Evolutionary conservation across 1,284 basidiomycete species (phyloP).

Genomic region (Grifola frondosa): DNA sequence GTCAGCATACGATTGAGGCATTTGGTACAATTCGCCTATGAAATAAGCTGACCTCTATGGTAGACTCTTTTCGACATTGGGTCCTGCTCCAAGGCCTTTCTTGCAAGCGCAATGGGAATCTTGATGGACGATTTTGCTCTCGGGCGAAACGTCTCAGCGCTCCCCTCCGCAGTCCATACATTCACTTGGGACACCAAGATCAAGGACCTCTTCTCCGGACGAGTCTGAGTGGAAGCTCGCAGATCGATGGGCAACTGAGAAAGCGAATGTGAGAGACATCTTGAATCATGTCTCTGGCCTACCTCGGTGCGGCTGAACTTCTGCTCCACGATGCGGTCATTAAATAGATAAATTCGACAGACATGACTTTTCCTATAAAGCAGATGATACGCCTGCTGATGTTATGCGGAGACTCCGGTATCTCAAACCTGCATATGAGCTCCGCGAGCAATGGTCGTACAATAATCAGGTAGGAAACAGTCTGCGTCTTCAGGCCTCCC

Average conservation of each 20-base stretch:
- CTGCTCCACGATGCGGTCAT: too few species aligned
- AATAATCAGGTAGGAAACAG: conserved; percentile 47
- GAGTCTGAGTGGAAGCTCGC: conserved; percentile 31
- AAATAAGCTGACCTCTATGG: neutral
- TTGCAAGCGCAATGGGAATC: conserved; percentile 36
- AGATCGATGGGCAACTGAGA: conserved; percentile 34
- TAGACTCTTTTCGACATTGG: conserved; percentile 38
- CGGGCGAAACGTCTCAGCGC: conserved; percentile 33
- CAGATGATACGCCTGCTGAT: conserved; percentile 27
- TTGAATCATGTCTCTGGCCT: conserved; percentile 18
- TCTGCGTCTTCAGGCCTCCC: too few species aligned
- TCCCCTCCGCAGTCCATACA: conserved; percentile 30
- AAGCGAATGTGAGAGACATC: conserved; percentile 32
- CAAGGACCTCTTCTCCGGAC: conserved; percentile 31
- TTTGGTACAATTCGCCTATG: too few species aligned
- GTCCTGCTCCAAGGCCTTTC: conserved; percentile 39
- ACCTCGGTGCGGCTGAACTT: conserved; percentile 12
- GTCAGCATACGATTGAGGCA: too few species aligned
- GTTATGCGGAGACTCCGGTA: conserved; percentile 32
- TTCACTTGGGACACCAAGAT: conserved; percentile 37
- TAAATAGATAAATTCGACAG: too few species aligned
- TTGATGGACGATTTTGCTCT: conserved; percentile 37
- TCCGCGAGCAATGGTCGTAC: conserved; percentile 42
- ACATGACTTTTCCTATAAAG: conserved; percentile 36
- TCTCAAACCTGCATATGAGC: conserved; percentile 38